Evolutionary conservation across 2,329 filamentous ascomycete species (phyloP).

Genomic region (Fusarium nematophilum): DNA sequence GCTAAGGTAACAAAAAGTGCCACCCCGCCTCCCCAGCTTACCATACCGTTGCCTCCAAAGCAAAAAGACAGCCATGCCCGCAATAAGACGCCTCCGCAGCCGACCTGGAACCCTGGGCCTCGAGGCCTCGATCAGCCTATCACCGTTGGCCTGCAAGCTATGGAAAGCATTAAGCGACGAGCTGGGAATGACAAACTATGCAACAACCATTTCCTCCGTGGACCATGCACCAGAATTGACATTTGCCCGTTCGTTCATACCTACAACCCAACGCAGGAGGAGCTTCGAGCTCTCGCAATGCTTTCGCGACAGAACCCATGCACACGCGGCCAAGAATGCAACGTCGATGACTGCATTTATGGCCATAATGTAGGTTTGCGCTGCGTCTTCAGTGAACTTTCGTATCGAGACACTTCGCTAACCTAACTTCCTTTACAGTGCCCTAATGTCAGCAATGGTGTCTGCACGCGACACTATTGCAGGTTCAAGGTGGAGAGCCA

Average conservation of each 20-base stretch:
- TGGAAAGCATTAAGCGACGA: constrained; percentile 68
- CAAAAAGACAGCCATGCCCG: constrained; percentile 28
- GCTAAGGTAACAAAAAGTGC: constrained; percentile 56
- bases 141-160: constrained; percentile 56
- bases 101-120: constrained; percentile 63
- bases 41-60: constrained; percentile 53
- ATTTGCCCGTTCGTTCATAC: constrained; percentile 68
- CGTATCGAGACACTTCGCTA: constrained; percentile 11
- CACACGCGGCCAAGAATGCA: constrained; percentile 67
- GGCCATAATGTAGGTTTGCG: constrained; percentile 69
- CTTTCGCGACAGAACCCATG: constrained; percentile 69
- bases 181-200: constrained; percentile 67
- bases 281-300: constrained; percentile 66
- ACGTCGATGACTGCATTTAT: constrained; percentile 69
- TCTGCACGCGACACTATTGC: constrained; percentile 66
- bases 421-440: constrained; percentile 52
- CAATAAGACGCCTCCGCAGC: constrained; percentile 37
- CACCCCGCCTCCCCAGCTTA: constrained; percentile 54
- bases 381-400: neutral
- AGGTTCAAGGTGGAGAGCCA: constrained; percentile 65
- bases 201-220: constrained; percentile 71
- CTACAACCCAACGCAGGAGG: constrained; percentile 64
- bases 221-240: constrained; percentile 65
- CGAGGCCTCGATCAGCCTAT: constrained; percentile 67
- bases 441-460: constrained; percentile 62